These are phyloP conservation scores for Piromyces sp. DNA, from an alignment of 192 early-diverging fungal species.

Conservation along the genomic window DNA sequence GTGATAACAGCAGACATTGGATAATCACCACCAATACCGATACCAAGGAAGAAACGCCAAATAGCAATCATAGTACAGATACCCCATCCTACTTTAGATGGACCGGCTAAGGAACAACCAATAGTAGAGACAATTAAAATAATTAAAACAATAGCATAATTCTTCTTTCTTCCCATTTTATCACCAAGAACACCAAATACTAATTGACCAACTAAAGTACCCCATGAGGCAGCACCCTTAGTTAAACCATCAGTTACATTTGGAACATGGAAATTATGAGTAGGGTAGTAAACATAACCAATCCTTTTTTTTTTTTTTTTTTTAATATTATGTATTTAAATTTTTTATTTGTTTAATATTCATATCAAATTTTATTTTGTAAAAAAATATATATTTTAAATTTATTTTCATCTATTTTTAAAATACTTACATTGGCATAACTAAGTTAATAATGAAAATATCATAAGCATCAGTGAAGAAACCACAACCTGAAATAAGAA, in stretches of 20 bases:
- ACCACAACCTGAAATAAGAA: constrained; percentile 30
- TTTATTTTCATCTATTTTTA: too few relatives aligned
- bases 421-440: constrained; percentile 58
- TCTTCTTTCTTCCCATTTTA: constrained; percentile 54
- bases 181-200: constrained; percentile 76
- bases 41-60: constrained; percentile 83
- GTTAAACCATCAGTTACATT: constrained; percentile 57
- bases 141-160: neutral
- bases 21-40: constrained; percentile 91
- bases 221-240: constrained; percentile 74
- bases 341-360: constrained; percentile 11
- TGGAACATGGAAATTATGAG: constrained; percentile 30
- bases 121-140: constrained; percentile 3
- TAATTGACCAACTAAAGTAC: constrained; percentile 85
- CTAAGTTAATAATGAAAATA: constrained; percentile 81
- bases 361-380: too few relatives aligned
- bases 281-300: constrained; percentile 2
- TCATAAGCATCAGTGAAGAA: constrained; percentile 95
- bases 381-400: too few relatives aligned
- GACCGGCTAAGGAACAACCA: constrained; percentile 17
- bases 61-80: constrained; percentile 55
- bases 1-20: constrained; percentile 86
- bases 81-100: constrained; percentile 3
- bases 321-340: constrained; percentile 1
- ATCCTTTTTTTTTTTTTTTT: neutral